Evolutionary conservation across 2,329 filamentous ascomycete species (phyloP).

Genomic region (Epichloe aotearoae): DNA sequence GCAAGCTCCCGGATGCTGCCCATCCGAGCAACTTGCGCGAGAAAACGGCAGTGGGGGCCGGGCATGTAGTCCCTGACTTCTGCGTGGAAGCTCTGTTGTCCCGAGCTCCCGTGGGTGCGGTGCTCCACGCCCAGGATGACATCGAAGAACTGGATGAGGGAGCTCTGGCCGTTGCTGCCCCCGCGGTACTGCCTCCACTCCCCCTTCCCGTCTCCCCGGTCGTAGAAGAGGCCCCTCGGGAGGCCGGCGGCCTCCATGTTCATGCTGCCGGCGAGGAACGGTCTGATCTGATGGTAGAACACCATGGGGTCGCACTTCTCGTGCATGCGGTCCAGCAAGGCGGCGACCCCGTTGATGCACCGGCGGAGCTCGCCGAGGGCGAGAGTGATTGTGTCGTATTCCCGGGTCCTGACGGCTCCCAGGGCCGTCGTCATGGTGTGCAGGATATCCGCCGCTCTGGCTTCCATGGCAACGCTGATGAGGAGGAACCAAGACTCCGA

Average conservation of each 20-base stretch:
- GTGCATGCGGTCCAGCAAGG: constrained; percentile 69
- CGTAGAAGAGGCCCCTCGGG: constrained; percentile 73
- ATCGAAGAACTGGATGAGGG: constrained; percentile 87
- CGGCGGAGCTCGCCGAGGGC: constrained; percentile 52
- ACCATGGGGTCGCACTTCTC: constrained; percentile 75
- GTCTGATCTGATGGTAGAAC: constrained; percentile 82
- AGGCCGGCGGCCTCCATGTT: constrained; percentile 82
- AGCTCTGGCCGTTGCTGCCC: constrained; percentile 87
- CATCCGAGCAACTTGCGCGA: constrained; percentile 54
- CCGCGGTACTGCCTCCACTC: constrained; percentile 70
- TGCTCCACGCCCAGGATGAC: constrained; percentile 77
- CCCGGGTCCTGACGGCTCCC: constrained; percentile 46
- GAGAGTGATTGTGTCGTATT: constrained; percentile 46
- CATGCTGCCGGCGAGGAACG: constrained; percentile 80
- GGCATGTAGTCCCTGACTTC: constrained; percentile 89
- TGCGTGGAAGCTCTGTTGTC: constrained; percentile 31
- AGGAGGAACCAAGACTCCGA: constrained; percentile 95
- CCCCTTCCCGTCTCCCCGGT: constrained; percentile 53
- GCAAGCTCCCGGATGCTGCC: constrained; percentile 65
- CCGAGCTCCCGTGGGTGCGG: constrained; percentile 24
- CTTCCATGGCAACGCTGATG: constrained; percentile 82
- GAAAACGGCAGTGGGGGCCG: constrained; percentile 64
- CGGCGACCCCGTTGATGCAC: constrained; percentile 54
- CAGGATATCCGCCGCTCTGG: constrained; percentile 60
- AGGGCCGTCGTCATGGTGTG: constrained; percentile 69